A percentile compares a stretch with the other conserved stretches of the same genome.
These are phyloP conservation scores for Hippophae rhamnoides DNA, from an alignment of 306 rosid species.

Conservation along the genomic window DNA sequence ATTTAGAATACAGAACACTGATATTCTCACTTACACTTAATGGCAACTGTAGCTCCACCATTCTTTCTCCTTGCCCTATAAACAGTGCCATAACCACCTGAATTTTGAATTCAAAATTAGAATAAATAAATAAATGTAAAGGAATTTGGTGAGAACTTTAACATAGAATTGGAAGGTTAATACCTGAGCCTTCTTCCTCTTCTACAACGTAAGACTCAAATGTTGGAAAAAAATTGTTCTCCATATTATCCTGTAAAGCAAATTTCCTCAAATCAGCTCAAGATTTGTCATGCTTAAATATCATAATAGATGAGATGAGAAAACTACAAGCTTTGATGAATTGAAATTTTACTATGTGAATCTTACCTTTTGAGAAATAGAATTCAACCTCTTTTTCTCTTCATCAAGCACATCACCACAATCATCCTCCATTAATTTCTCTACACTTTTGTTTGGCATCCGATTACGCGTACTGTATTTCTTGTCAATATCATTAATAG, in stretches of 20 bases:
- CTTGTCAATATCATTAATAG: slow-evolving; percentile 8
- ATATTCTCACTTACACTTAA: slow-evolving; percentile 40
- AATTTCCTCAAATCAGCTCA: slow-evolving; percentile 3
- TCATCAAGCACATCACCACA: slow-evolving; percentile 12
- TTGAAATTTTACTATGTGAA: not conserved
- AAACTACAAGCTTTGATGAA: not conserved
- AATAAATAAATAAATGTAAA: not conserved
- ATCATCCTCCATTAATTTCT: slow-evolving; percentile 17
- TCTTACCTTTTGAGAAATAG: slow-evolving; percentile 24
- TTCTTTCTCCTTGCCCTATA: slow-evolving; percentile 47
- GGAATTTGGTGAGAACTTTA: not conserved
- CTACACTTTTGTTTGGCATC: slow-evolving; percentile 6
- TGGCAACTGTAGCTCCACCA: slow-evolving; percentile 50
- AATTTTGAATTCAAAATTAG: slow-evolving; percentile 9
- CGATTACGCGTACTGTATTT: slow-evolving; percentile 14
- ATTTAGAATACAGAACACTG: too few species aligned
- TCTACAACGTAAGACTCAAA: slow-evolving; percentile 40
- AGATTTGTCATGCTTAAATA: not conserved
- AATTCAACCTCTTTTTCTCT: slow-evolving; percentile 14
- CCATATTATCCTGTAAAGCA: slow-evolving; percentile 33
- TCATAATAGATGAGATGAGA: not conserved
- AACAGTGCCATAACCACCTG: slow-evolving; percentile 80
- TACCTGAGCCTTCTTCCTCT: slow-evolving; percentile 85
- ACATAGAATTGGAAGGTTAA: slow-evolving; percentile 1
- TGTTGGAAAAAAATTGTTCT: slow-evolving; percentile 41